Percentiles rank a stretch among this genome's conserved stretches.
These are phyloP conservation scores for Penicillium digitatum DNA, from an alignment of 2,329 filamentous ascomycete genomes.

Conservation along the genomic window DNA sequence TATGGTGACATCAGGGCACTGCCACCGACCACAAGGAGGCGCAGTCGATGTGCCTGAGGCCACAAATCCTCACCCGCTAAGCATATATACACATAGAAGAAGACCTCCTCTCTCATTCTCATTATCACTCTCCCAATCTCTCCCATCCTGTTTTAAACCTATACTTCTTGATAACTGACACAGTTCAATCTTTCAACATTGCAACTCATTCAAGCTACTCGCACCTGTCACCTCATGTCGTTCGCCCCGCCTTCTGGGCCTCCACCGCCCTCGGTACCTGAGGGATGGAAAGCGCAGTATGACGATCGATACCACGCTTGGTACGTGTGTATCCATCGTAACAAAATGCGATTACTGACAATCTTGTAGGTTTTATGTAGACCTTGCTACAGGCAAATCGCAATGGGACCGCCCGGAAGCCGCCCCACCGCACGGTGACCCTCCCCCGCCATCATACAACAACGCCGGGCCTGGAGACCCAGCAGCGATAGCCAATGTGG, in stretches of 20 bases:
- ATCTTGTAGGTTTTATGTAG: slow-evolving; percentile 74
- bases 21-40: slow-evolving; percentile 17
- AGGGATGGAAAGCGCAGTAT: slow-evolving; percentile 81
- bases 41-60: slow-evolving; percentile 11
- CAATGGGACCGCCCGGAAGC: slow-evolving; percentile 82
- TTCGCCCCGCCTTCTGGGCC: slow-evolving; percentile 47
- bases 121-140: background rate
- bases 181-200: background rate
- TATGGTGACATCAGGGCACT: slow-evolving; percentile 13
- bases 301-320: slow-evolving; percentile 87
- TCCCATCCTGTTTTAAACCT: background rate
- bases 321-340: slow-evolving; percentile 37
- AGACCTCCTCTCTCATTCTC: background rate
- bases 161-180: background rate
- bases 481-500: slow-evolving; percentile 31
- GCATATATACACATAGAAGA: background rate
- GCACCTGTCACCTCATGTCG: slow-evolving; percentile 27
- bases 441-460: slow-evolving; percentile 57
- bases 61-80: background rate
- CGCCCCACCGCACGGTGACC: slow-evolving; percentile 50
- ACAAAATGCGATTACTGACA: background rate
- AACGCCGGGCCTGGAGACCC: slow-evolving; percentile 47
- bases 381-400: slow-evolving; percentile 80
- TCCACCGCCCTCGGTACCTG: slow-evolving; percentile 61
- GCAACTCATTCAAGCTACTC: background rate